Evolutionary conservation across 2,329 filamentous ascomycete species (phyloP), one percentile per base, ranked within the genome.

Genomic region (Fusarium sp.): DNA sequence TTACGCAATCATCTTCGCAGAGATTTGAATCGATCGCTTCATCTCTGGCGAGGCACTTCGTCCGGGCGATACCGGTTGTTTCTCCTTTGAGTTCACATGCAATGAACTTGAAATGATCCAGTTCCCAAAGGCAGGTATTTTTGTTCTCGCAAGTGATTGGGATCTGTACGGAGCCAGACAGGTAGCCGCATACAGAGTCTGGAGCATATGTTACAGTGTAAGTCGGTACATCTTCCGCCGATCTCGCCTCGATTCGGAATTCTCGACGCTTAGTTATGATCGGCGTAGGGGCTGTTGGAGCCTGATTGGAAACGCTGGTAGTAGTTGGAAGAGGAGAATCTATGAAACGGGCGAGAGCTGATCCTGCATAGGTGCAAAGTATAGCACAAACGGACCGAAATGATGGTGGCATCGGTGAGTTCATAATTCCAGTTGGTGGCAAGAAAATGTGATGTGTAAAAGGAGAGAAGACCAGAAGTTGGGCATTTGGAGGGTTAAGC

Each of bases 91-190:
- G 6, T 6, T 60, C 56, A 1, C 56, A 60, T 6, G 46, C 56
- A 3, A 60, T 35, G 14, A 27, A 60, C 14, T 60, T 54, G 18
- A 60, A 60, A 1, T 40, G 30, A 7, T 54, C 48, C 0, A 54
- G 37, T 11, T 60, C 56, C 56, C 46, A 60, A 1, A 54, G 1
- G 23, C 56, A 60, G 1, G 14, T n/a, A 1, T 60, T 60, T 7
- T 54, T 60, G 2, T 60, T 60, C 18, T 60, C 56, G 10, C 56
- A 54, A 3, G 46, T 44, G 3, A 60, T 54, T 1, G 56, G 56
- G 3, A 60, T 60, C 1, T 60, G 37, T 0, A 37, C 56, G 0
- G 30, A 42, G 4, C 48, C 56, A 3, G 56, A 60, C 0, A 60
- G 15, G 30, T 60, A 60, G 18, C 56, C 56, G 6, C 56, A 60